Evolutionary conservation across 345 rosid species (phyloP), one percentile per base, ranked within the genome.

Genomic region (Trapa bicornis): DNA sequence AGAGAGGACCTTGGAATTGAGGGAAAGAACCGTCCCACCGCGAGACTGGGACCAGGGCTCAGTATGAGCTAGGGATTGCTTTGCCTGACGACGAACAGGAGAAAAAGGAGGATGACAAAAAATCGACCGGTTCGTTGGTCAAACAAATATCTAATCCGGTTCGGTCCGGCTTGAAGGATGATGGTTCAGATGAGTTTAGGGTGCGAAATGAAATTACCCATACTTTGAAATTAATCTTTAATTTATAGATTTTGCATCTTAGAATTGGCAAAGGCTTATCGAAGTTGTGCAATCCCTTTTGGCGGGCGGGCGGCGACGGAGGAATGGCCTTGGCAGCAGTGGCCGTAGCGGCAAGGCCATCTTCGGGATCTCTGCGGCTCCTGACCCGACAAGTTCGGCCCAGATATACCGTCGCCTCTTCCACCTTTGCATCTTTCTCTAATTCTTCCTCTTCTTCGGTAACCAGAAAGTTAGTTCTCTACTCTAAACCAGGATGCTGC

Each of bases 401-500:
- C 64, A 82, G 39, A 64, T 68, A 78, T 75, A 8, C 67, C 52
- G 13, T 35, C 14, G 37, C 4, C 33, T n/a, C 74, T 37, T 2
- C 38, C 67, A 60, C 47, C 67, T 75, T 79, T 82, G 60, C 70
- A 73, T 52, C 80, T 54, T 76, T 8, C 73, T 73, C 57, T 53
- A 72, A 74, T 5, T 71, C 79, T 13, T 73, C 74, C 1, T 72
- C 85, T 53, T 73, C 85, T 1, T 35, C 78, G 3, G 73, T 70
- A 37, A 6, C 84, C 5, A 82, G 87, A 70, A 87, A 70, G 66
- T 85, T 87, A 50, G 78, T 90, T 33, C 86, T 90, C 29, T 93
- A 93, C 77, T 87, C 96, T 4, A 88, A 87, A 74, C 95, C 97
- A 10, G 97, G 89, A 2, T 90, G 97, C 77, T 90, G 95, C 79